Conservation (phyloP, 1,284 basidiomycete species). For the Leccinum subfulvum region DNA sequence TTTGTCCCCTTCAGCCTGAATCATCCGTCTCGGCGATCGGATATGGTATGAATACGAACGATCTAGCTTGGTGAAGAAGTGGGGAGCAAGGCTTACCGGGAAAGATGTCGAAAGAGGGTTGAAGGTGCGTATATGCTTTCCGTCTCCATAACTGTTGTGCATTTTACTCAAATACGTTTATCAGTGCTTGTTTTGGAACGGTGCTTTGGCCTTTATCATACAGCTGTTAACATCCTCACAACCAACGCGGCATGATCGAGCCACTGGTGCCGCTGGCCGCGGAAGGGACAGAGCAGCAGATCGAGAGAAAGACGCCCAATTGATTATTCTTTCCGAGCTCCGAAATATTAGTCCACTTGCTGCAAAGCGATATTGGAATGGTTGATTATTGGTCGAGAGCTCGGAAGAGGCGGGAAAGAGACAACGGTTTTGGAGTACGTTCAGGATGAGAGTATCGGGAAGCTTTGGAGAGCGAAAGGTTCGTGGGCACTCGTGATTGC, state of each 20-base stretch:
- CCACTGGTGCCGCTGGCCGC: conserved; percentile 28
- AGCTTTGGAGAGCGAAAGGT: conserved; percentile 76
- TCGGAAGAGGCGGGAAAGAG: conserved; percentile 41
- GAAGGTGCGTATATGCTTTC: conserved; percentile 46
- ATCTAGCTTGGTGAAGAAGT: conserved; percentile 64
- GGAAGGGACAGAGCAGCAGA: conserved; percentile 26
- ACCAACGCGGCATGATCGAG: conserved; percentile 18
- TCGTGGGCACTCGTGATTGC: conserved; percentile 3
- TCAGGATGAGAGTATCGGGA: conserved; percentile 48
- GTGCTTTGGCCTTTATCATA: not conserved
- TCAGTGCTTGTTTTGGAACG: not conserved
- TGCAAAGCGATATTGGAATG: conserved; percentile 72
- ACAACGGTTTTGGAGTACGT: conserved; percentile 44
- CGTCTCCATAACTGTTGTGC: not conserved
- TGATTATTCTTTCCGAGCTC: conserved; percentile 54
- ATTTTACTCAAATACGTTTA: not conserved
- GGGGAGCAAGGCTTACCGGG: conserved; percentile 79
- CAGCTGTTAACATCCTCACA: conserved; percentile 55
- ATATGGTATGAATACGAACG: conserved; percentile 43
- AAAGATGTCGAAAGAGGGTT: conserved; percentile 70
- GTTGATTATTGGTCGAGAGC: conserved; percentile 70
- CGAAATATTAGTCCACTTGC: conserved; percentile 42
- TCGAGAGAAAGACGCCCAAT: conserved; percentile 33
- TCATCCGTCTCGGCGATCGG: conserved; percentile 3
- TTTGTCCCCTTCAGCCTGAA: conserved; percentile 35